Evolutionary conservation across 2,329 filamentous ascomycete species (phyloP).

Genomic region (Aspergillus cejpii): DNA sequence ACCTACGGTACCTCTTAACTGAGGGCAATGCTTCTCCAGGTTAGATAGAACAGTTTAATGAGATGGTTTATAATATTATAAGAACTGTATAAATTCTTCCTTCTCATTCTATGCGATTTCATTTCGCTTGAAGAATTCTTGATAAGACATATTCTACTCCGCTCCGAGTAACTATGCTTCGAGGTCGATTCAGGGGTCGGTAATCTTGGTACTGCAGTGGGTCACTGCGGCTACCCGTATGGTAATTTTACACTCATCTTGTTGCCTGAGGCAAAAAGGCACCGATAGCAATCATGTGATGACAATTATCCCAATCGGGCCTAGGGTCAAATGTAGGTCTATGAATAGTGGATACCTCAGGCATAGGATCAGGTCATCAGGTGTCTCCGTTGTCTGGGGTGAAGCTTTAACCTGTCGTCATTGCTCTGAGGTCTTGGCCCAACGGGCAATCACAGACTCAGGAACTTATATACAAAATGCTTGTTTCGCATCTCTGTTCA

Average conservation of each 20-base stretch:
- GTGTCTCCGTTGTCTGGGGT: not conserved
- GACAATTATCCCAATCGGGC: not conserved
- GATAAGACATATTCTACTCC: too few relatives aligned
- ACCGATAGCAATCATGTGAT: not conserved
- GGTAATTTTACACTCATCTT: not conserved
- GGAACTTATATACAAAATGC: not conserved
- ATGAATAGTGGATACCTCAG: not conserved
- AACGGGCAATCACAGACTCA: not conserved
- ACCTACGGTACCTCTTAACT: not conserved
- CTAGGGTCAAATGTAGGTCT: not conserved
- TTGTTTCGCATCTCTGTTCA: not conserved
- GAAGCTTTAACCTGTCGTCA: not conserved
- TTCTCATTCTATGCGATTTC: too few relatives aligned
- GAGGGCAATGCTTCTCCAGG: too few relatives aligned
- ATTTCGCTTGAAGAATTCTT: too few relatives aligned
- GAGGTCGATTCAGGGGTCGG: not conserved
- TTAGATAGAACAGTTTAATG: not conserved
- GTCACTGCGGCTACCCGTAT: not conserved
- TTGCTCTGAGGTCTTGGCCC: not conserved
- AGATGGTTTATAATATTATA: too few relatives aligned
- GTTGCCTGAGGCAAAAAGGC: not conserved
- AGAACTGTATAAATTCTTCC: too few relatives aligned
- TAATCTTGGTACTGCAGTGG: not conserved
- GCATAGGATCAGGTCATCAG: not conserved
- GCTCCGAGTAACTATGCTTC: too few relatives aligned